phyloP scores from a whole-genome alignment of 805 yeast genomes.

The Vanderwaltozyma tropicalis region DNA sequence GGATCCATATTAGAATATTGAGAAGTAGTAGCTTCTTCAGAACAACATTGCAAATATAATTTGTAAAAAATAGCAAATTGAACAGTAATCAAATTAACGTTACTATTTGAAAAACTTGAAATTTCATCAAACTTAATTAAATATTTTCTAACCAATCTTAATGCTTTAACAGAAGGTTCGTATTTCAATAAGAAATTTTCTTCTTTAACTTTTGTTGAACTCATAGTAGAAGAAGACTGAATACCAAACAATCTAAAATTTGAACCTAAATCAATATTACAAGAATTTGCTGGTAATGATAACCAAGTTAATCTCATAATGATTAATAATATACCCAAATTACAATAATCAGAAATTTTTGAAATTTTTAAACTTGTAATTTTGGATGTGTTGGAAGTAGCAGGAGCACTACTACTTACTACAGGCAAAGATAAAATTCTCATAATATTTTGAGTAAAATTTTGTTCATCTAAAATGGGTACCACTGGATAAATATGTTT shows the following conservation, averaged over 20 bases:
- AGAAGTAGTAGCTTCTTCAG: conserved; percentile 31
- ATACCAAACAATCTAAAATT: conserved; percentile 4
- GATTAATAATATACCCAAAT: conserved; percentile 41
- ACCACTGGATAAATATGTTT: conserved; percentile 49
- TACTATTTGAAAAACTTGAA: conserved; percentile 26
- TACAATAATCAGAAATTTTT: conserved; percentile 32
- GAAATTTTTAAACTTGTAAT: conserved; percentile 21
- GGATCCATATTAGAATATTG: not conserved
- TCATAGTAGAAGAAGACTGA: conserved; percentile 3
- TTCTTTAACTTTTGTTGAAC: conserved; percentile 1
- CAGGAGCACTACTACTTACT: not conserved
- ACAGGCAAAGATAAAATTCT: conserved; percentile 13
- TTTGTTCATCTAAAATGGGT: conserved; percentile 54
- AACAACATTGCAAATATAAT: conserved; percentile 44
- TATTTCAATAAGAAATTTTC: conserved; percentile 13
- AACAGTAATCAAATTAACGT: conserved; percentile 32
- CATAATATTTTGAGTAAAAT: conserved; percentile 25
- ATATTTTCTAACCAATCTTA: conserved; percentile 21
- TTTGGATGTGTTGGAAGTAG: conserved; percentile 7
- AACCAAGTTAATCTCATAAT: conserved; percentile 47
- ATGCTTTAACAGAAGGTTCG: conserved; percentile 23
- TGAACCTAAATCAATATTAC: conserved; percentile 24
- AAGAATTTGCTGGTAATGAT: conserved; percentile 38
- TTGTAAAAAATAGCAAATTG: conserved; percentile 53
- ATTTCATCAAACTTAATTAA: conserved; percentile 27